These are phyloP conservation scores for Xenoacremonium recifei DNA, from an alignment of 2,329 filamentous ascomycete genomes.

Conservation along the genomic window DNA sequence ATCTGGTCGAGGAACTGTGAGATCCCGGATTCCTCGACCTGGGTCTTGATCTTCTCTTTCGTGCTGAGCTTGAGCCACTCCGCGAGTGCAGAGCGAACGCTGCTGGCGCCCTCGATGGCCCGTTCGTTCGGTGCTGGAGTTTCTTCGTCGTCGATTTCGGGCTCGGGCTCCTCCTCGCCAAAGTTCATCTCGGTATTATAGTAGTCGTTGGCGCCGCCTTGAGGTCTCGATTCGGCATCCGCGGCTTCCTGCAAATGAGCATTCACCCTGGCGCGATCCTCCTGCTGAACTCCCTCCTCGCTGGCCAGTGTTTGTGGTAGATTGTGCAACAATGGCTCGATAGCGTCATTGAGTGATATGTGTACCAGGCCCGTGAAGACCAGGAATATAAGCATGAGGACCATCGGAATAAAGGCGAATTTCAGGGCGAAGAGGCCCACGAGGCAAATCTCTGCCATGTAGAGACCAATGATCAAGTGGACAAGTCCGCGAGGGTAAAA, in stretches of 20 bases:
- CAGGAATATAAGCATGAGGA: slow-evolving; percentile 75
- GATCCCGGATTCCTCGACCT: slow-evolving; percentile 25
- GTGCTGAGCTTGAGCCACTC: slow-evolving; percentile 37
- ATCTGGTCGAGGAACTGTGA: slow-evolving; percentile 25
- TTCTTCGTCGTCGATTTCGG: slow-evolving; percentile 27
- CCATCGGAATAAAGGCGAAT: slow-evolving; percentile 63
- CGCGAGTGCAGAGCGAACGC: slow-evolving; percentile 29
- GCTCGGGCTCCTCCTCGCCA: slow-evolving; percentile 31
- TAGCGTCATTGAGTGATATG: slow-evolving; percentile 67
- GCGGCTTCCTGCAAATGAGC: slow-evolving; percentile 21
- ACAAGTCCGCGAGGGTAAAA: slow-evolving; percentile 86
- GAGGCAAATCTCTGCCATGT: slow-evolving; percentile 78
- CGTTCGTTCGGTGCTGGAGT: slow-evolving; percentile 25
- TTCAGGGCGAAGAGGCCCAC: slow-evolving; percentile 80
- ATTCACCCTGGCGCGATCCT: slow-evolving; percentile 48
- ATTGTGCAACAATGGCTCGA: slow-evolving; percentile 74
- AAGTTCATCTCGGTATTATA: slow-evolving; percentile 34
- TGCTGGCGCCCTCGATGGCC: slow-evolving; percentile 38
- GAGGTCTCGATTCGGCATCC: slow-evolving; percentile 13
- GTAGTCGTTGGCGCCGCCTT: slow-evolving; percentile 33
- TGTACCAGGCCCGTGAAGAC: slow-evolving; percentile 77
- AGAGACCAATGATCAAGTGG: slow-evolving; percentile 80
- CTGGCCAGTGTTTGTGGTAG: slow-evolving; percentile 71
- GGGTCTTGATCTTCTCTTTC: slow-evolving; percentile 30
- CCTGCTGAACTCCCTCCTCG: slow-evolving; percentile 45